These are phyloP conservation scores for Hawksworthiomyces lignivorus DNA, from an alignment of 2,329 filamentous ascomycete genomes.

Conservation along the genomic window DNA sequence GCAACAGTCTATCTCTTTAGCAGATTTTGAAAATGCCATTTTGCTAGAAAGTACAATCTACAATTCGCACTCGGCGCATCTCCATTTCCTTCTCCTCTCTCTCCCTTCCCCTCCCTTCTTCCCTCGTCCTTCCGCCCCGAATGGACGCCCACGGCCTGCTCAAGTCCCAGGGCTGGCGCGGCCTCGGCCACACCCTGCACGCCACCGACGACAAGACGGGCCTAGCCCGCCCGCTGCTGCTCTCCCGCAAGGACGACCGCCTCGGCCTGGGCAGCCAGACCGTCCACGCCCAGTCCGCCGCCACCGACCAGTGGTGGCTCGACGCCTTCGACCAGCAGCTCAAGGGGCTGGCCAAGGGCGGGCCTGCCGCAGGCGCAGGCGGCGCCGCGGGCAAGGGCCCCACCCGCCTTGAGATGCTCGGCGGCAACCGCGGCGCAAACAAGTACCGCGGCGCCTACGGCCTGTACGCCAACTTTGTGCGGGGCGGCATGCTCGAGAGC, in stretches of 20 bases:
- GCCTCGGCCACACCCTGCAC: constrained; percentile 81
- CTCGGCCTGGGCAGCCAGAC: constrained; percentile 74
- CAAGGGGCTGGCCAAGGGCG: constrained; percentile 64
- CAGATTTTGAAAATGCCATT: too few species aligned
- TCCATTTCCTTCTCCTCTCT: too few species aligned
- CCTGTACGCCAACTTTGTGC: constrained; percentile 78
- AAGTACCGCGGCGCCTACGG: constrained; percentile 55
- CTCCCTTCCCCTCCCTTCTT: not conserved
- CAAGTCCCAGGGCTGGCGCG: constrained; percentile 81
- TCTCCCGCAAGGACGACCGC: constrained; percentile 74
- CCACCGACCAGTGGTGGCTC: constrained; percentile 91
- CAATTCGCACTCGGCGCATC: too few species aligned
- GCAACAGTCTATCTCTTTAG: too few species aligned
- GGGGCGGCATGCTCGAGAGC: constrained; percentile 68
- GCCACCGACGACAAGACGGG: constrained; percentile 64
- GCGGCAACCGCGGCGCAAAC: constrained; percentile 34
- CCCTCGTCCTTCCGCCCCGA: not conserved
- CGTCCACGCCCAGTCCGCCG: constrained; percentile 51
- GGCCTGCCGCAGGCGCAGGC: constrained; percentile 48
- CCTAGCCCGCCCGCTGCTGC: constrained; percentile 72
- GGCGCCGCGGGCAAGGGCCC: constrained; percentile 32
- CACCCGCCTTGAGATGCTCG: constrained; percentile 39
- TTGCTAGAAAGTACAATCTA: too few species aligned
- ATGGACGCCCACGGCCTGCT: constrained; percentile 87
- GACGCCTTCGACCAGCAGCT: constrained; percentile 88